Base-by-base conservation (phyloP, 306 rosid species). In the Prunus mira region DNA sequence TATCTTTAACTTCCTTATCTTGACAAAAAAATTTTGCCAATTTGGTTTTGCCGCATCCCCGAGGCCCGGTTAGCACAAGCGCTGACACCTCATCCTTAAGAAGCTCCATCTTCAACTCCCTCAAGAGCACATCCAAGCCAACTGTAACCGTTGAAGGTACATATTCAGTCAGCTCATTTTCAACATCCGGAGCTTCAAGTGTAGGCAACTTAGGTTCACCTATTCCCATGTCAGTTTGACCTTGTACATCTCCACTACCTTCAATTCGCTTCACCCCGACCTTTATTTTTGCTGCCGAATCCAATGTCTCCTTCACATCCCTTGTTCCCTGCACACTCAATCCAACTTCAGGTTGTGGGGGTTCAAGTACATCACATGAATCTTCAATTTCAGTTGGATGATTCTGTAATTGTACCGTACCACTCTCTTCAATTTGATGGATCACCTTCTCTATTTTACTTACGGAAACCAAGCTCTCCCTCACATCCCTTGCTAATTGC, bases 21-120 rank as follows among this genome's bases (percentile, higher is more conserved):
- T 25, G 8, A 70, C 75, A 77, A n/a, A n/a, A n/a, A n/a, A n/a
- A n/a, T n/a, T n/a, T n/a, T 3, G 41, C 69, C 14, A 69, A 49
- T 2, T 41, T 69, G 60, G 81, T 77, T 55, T 77, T 77, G 62
- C 81, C 81, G 4, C 69, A 69, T 60, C 75, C 69, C 9, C 20
- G 38, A 9, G 81, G 81, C 20, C 75, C 69, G 0, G 69, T 77
- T 14, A 69, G 34, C 30, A 77, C 68, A 14, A 58, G 3, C 51
- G 13, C 52, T 0, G 10, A 8, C 13, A 3, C 24, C n/a, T 28
- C 75, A 3, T n/a, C 62, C 19, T 34, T 15, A 3, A 77, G 30
- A 69, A 77, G 51, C 69, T n/a, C 20, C 68, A 12, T 49, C 62
- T 60, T 69, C 38, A 77, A 57, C 13, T n/a, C 58, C 18, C 12